These are phyloP conservation scores for Globisporangium sylvaticum DNA, from an alignment of 352 stramenopile species.

Conservation along the genomic window DNA sequence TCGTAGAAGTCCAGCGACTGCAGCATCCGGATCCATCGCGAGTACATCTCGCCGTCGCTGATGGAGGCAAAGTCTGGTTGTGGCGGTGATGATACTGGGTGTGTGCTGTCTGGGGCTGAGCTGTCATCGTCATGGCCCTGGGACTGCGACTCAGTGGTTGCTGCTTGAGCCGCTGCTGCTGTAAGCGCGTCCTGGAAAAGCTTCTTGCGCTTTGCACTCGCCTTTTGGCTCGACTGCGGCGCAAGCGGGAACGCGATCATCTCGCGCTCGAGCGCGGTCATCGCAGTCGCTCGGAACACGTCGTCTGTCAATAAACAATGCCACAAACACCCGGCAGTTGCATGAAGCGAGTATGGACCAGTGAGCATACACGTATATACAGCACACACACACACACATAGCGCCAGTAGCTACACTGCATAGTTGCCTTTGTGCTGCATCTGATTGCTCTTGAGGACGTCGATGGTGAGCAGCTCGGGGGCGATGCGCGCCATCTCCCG, in stretches of 20 bases:
- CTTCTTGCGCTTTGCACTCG: conserved; percentile 46
- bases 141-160: not conserved
- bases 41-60: conserved; percentile 15
- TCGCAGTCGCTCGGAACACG: conserved; percentile 27
- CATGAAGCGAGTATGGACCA: not conserved
- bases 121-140: not conserved
- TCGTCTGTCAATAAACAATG: conserved; percentile 31
- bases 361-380: too few species aligned
- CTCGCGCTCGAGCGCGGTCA: conserved; percentile 24
- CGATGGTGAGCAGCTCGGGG: conserved; percentile 42
- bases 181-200: conserved; percentile 51
- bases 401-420: not conserved
- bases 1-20: conserved; percentile 51
- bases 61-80: not conserved
- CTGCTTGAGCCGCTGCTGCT: not conserved
- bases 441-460: conserved; percentile 19
- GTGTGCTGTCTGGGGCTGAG: not conserved
- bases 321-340: too few species aligned
- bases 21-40: conserved; percentile 45
- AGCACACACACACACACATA: not conserved
- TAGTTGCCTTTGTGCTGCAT: conserved; percentile 27
- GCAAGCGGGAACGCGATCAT: conserved; percentile 56
- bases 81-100: not conserved
- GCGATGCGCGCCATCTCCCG: conserved; percentile 39
- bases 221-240: conserved; percentile 56